Base-by-base conservation (phyloP, 1,284 basidiomycete species). In the Sporisorium graminicola region DNA sequence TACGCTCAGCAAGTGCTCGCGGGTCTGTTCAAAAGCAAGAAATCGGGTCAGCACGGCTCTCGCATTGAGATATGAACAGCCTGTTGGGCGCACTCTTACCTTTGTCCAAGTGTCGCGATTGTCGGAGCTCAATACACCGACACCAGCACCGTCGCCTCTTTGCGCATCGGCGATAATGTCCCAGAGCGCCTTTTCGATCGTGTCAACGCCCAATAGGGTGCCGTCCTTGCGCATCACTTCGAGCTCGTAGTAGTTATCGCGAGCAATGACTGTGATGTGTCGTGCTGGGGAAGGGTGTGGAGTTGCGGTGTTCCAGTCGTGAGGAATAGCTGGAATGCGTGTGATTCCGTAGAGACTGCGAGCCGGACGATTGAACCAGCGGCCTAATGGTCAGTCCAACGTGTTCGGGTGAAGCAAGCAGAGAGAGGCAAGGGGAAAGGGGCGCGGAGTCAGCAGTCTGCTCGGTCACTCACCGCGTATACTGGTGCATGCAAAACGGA, bases 241-340 rank as follows among this genome's bases (percentile, higher is more conserved):
- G 58, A 98, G 87, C 10, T 91, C 88, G 84, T 98, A 98, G 78
- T 91, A 90, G 89, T 91, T 94, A 86, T 94, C 91, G 76, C 92
- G 90, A 10, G 92, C 87, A 84, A 94, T 89, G 54, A 98, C 88
- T 18, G 92, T 88, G 53, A 95, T 86, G 79, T 91, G 90, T 33
- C 88, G 88, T 9, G 91, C 88, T 37, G 89, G 86, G n/a, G 88
- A 87, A 29, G 90, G 83, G 53, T 74, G 74, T 16, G 67, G 61
- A 18, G 85, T 80, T 12, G 81, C 73, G 84, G 76, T 84, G 73
- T 51, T 87, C 74, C 14, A 88, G 74, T 40, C 90, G 88, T 27
- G 86, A 75, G 51, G 88, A 82, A 31, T 89, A 24, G 73, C 60
- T 16, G 85, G 85, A 58, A 86, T 84, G 51, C 85, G 82, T 22